Base-by-base conservation (phyloP, 768 basidiomycete genomes). In the Psilocybe azurescens region DNA sequence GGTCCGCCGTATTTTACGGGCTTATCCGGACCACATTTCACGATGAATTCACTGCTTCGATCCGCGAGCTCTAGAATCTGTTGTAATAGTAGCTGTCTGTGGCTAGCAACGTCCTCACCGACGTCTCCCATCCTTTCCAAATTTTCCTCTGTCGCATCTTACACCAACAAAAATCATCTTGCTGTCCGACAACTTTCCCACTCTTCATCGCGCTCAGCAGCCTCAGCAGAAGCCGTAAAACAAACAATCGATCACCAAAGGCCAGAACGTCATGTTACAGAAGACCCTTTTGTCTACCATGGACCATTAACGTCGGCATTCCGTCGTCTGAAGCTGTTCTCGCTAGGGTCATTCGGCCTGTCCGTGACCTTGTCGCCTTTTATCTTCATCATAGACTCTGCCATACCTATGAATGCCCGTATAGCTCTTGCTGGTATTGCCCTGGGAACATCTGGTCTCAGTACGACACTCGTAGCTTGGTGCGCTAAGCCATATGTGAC, bases 321-420 rank as follows among this genome's bases (percentile, higher is more conserved):
- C 78, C 84, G 86, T 58, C 84, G 85, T 24, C 83, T 95, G 59
- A 95, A 95, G 73, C 74, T 93, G 8, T 94, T 95, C 78, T 95
- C 93, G 11, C 77, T 96, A 0, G 85, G 88, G 24, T 94, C 94
- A 0, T 82, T 95, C 51, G 81, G 81, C 2, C 81, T 93, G 53
- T 89, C 91, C 9, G 75, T 81, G 60, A 80, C 85, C 3, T 78
- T 95, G 67, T 80, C 90, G 1, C 94, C 94, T 1, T 87, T 95
- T 76, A 86, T 95, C 63, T 90, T 95, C 74, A 71, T 92, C 56
- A 80, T 95, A 66, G 93, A 95, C 62, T 89, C 93, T 4, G 83
- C 83, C 24, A 82, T 95, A 6, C 93, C 94, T 0, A 67, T 83
- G 44, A 79, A 82, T 16, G 94, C 90, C 0, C 86, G 93, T 20